Percentiles rank a stretch among this genome's conserved stretches.
Evolutionary conservation across 441 rosid genomes (phyloP).

Genomic region (Macaranga tanarius): DNA sequence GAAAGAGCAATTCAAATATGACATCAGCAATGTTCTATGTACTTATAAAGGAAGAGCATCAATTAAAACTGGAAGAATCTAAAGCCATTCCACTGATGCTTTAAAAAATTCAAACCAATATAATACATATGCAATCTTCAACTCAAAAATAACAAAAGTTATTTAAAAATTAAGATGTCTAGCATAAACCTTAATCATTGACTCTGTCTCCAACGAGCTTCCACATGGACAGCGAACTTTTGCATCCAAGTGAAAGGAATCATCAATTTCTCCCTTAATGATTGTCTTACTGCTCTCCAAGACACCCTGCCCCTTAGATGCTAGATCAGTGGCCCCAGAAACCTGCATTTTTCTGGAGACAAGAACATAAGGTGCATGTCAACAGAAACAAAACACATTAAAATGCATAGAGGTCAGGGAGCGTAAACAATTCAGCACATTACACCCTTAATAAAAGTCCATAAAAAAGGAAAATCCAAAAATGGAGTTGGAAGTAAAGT

Average conservation of each 20-base stretch:
- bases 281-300: constrained; percentile 62
- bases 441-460: not conserved
- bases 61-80: not conserved
- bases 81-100: not conserved
- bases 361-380: constrained; percentile 23
- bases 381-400: constrained; percentile 16
- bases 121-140: not conserved
- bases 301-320: constrained; percentile 73
- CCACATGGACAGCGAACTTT: constrained; percentile 97
- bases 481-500: not conserved
- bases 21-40: not conserved
- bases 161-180: not conserved
- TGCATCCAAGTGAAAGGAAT: constrained; percentile 44
- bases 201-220: constrained; percentile 62
- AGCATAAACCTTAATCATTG: constrained; percentile 67
- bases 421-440: not conserved
- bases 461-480: too few relatives aligned
- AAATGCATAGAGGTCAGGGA: constrained; percentile 3
- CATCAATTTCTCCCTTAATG: constrained; percentile 68
- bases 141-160: not conserved
- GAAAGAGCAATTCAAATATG: not conserved
- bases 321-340: constrained; percentile 84
- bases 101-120: constrained; percentile 1
- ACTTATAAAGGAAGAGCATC: constrained; percentile 1
- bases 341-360: constrained; percentile 84